Base-by-base conservation (phyloP, 2,329 filamentous ascomycete species). In the Xylaria sp. region DNA sequence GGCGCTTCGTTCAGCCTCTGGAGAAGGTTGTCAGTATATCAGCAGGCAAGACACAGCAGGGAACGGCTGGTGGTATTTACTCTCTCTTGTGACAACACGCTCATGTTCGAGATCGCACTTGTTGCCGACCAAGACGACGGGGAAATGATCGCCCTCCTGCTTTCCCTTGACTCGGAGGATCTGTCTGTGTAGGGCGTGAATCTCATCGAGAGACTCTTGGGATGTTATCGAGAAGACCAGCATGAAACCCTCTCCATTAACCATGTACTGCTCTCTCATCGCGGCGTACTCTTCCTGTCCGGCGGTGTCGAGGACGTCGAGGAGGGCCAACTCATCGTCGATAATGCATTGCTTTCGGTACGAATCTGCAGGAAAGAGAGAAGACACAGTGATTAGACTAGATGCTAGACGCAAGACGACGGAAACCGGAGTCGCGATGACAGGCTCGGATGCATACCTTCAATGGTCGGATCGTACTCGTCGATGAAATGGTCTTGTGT, bases 261-360 rank as follows among this genome's bases (percentile, higher is more conserved):
- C 88, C 93, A 99, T 99, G 83, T 97, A 99, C 79, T 97, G 94
- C 81, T 99, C 94, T 74, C 94, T 85, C 94, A 99, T 97, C 57
- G 94, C 94, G 59, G 92, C 96, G 81, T 97, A 99, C 80, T 99
- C 94, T 79, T 99, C 94, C 77, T 99, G 94, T 62, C 94, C 94
- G 64, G 94, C 94, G 57, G 94, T 99, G 77, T 99, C 94, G 75
- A 97, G 88, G 65, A 99, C 94, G 76, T 99, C 94, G 76, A 99
- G 89, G 62, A 99, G 85, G 55, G 94, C 94, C 68, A 97, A 92
- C 79, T 99, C 94, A 70, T 97, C 94, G 75, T 99, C 94, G 75
- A 99, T 96, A 70, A 96, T 88, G 76, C 94, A 97, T 83, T 97
- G 94, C 88, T 99, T 99, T 81, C 94, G 92, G 83, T 99, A 99